Percentiles rank a stretch among this genome's conserved stretches.
phyloP scores from a whole-genome alignment of 495 filamentous ascomycete species.

The Durotheca rogersii region DNA sequence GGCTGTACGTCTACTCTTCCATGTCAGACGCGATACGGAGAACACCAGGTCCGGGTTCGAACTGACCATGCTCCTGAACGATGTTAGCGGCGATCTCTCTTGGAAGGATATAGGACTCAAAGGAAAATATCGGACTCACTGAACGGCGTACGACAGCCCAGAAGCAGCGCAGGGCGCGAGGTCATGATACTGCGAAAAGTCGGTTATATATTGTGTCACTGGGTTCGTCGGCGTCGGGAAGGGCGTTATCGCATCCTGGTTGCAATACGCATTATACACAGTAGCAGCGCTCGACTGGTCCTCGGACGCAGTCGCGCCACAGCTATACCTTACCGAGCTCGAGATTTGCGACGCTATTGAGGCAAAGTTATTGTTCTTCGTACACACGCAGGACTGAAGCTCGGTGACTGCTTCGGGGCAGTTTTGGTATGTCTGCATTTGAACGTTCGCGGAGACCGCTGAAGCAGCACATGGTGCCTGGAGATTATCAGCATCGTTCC shows the following conservation, averaged over 20 bases:
- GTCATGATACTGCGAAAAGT: slow-evolving; percentile 42
- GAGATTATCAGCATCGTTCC: slow-evolving; percentile 3
- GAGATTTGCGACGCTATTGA: slow-evolving; percentile 43
- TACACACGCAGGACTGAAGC: slow-evolving; percentile 52
- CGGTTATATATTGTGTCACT: slow-evolving; percentile 49
- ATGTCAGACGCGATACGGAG: slow-evolving; percentile 12
- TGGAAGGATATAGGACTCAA: background rate
- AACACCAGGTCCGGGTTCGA: background rate
- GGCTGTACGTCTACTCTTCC: slow-evolving; percentile 28
- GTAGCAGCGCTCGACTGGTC: slow-evolving; percentile 46
- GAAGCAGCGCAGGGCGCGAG: slow-evolving; percentile 48
- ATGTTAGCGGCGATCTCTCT: slow-evolving; percentile 14
- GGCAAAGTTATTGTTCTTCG: slow-evolving; percentile 48
- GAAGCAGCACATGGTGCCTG: slow-evolving; percentile 51
- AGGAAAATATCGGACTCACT: slow-evolving; percentile 28
- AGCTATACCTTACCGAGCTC: slow-evolving; percentile 40
- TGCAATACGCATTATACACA: slow-evolving; percentile 50
- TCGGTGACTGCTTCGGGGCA: slow-evolving; percentile 44
- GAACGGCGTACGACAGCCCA: slow-evolving; percentile 43
- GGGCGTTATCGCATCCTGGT: slow-evolving; percentile 36
- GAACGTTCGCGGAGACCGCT: slow-evolving; percentile 44
- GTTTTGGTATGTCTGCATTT: slow-evolving; percentile 39
- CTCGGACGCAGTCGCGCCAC: slow-evolving; percentile 45
- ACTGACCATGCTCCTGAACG: slow-evolving; percentile 40
- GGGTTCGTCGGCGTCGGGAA: slow-evolving; percentile 42